Evolutionary conservation across 331 rosid species (phyloP).

Genomic region (Quercus lobata): DNA sequence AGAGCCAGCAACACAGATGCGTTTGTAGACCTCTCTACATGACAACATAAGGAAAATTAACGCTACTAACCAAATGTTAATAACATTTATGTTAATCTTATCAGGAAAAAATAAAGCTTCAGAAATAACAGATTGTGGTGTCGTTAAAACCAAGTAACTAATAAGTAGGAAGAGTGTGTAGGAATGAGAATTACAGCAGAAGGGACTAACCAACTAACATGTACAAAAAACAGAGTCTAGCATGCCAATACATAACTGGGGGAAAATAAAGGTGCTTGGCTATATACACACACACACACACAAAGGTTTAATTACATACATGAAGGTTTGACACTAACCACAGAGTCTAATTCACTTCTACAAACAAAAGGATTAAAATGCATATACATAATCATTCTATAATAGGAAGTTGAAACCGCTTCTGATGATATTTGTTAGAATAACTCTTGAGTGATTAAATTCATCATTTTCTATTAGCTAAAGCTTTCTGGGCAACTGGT

Average conservation of each 20-base stretch:
- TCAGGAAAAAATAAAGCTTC: not conserved
- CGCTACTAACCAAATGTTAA: slow-evolving; percentile 8
- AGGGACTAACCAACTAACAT: not conserved
- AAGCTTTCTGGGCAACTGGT: no score
- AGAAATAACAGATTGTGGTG: not conserved
- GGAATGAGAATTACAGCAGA: not conserved
- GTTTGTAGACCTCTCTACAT: slow-evolving; percentile 62
- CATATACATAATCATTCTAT: not conserved
- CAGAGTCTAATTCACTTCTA: not conserved
- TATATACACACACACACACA: not conserved
- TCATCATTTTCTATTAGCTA: no score
- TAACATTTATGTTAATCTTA: not conserved
- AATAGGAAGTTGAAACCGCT: not conserved
- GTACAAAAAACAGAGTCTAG: not conserved
- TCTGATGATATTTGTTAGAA: not conserved
- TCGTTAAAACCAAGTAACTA: not conserved
- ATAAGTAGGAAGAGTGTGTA: not conserved
- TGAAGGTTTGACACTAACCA: not conserved
- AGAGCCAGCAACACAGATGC: slow-evolving; percentile 63
- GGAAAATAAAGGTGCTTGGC: not conserved
- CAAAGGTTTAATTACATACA: not conserved
- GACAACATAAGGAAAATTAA: slow-evolving; percentile 9
- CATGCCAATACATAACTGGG: not conserved
- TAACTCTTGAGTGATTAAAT: no score
- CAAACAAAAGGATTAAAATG: not conserved